A percentile compares a stretch with the other conserved stretches of the same genome.
Conservation (phyloP, 352 stramenopile species). For the Peronosclerospora sorghi region DNA sequence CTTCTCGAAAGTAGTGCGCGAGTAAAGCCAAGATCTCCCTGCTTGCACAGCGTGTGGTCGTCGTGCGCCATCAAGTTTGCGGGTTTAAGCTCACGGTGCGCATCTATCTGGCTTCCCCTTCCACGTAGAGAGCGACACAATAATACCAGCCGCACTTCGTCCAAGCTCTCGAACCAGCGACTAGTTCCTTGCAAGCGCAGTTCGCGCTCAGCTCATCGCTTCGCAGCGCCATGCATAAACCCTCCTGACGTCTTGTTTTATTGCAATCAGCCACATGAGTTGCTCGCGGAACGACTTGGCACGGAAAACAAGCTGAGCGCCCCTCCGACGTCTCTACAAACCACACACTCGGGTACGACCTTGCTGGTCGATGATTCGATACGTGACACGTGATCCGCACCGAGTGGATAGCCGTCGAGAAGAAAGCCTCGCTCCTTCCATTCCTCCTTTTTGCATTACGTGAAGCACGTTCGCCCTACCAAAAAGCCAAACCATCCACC, state of each 20-base stretch:
- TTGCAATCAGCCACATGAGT: slow-evolving; percentile 28
- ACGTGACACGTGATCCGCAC: slow-evolving; percentile 41
- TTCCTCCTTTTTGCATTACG: slow-evolving; percentile 22
- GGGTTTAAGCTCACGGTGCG: slow-evolving; percentile 82
- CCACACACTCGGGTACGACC: slow-evolving; percentile 21
- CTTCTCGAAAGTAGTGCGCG: slow-evolving; percentile 60
- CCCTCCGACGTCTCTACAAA: slow-evolving; percentile 20
- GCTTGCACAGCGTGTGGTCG: slow-evolving; percentile 47
- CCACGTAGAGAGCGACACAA: slow-evolving; percentile 65
- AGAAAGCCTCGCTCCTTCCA: slow-evolving; percentile 72
- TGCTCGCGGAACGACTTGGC: slow-evolving; percentile 34
- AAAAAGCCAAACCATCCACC: slow-evolving; percentile 19
- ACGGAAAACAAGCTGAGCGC: slow-evolving; percentile 26
- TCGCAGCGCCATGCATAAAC: slow-evolving; percentile 33
- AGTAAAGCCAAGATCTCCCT: slow-evolving; percentile 78
- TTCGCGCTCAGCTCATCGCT: slow-evolving; percentile 40
- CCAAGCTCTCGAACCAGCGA: slow-evolving; percentile 62
- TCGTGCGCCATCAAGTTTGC: slow-evolving; percentile 70
- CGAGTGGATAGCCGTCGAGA: slow-evolving; percentile 27
- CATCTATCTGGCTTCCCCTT: slow-evolving; percentile 55
- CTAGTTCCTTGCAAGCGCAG: slow-evolving; percentile 56
- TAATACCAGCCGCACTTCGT: slow-evolving; percentile 48
- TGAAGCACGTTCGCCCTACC: slow-evolving; percentile 1
- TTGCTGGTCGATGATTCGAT: slow-evolving; percentile 19
- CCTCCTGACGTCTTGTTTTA: slow-evolving; percentile 33